phyloP scores from a whole-genome alignment of 2,329 filamentous ascomycete genomes.

The Aspergillus fructus region DNA sequence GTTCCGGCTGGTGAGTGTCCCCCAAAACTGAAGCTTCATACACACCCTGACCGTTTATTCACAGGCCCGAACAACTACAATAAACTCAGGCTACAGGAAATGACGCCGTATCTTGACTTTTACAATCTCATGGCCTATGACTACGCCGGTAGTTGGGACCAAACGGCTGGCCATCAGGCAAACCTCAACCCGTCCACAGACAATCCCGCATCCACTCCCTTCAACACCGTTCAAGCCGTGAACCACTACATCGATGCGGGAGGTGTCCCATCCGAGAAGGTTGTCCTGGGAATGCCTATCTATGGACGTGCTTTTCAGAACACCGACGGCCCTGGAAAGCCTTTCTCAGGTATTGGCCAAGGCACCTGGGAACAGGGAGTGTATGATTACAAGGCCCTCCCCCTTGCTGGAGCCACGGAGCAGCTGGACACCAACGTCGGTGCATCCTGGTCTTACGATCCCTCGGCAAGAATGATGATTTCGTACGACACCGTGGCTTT shows the following conservation, averaged over 20 bases:
- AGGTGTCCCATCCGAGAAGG: conserved; percentile 63
- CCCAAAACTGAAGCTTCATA: background rate
- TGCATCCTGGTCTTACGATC: conserved; percentile 77
- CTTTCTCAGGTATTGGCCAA: conserved; percentile 72
- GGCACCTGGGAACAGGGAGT: conserved; percentile 79
- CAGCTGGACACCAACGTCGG: conserved; percentile 61
- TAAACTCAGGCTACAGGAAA: conserved; percentile 42
- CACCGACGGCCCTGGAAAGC: conserved; percentile 71
- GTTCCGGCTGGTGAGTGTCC: conserved; percentile 43
- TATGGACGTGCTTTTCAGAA: conserved; percentile 84
- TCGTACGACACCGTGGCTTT: conserved; percentile 66
- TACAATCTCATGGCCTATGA: conserved; percentile 77
- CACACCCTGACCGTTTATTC: background rate
- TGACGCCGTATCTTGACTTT: conserved; percentile 52
- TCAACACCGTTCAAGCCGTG: conserved; percentile 70
- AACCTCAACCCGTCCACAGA: conserved; percentile 66
- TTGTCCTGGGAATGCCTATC: conserved; percentile 93
- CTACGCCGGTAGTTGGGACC: conserved; percentile 80
- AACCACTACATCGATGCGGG: conserved; percentile 66
- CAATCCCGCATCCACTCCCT: conserved; percentile 71
- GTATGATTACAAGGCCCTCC: conserved; percentile 85
- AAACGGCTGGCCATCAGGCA: conserved; percentile 71
- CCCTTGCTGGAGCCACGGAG: conserved; percentile 65
- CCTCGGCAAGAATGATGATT: conserved; percentile 64
- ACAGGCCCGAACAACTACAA: conserved; percentile 43